phyloP scores from a whole-genome alignment of 225 moss, liverwort and hornwort species.

The Marchantia polymorpha region DNA sequence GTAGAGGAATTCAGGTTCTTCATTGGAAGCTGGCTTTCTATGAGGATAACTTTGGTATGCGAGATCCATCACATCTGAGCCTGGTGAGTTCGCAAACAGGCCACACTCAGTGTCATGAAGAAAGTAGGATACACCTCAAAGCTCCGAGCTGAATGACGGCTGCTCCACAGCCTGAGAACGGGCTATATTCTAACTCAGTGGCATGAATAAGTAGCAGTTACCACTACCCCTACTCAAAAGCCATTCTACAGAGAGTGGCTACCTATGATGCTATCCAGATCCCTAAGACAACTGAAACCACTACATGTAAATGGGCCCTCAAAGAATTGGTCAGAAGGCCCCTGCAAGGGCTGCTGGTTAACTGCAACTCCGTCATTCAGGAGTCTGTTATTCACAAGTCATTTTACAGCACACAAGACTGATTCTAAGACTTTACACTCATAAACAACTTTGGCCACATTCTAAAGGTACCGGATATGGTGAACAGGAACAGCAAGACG shows the following conservation, averaged over 20 bases:
- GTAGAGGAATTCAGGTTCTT: too few relatives aligned
- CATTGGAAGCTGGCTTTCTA: too few relatives aligned
- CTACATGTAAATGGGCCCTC: background rate
- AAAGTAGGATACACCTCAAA: background rate
- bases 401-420: constrained; percentile 5
- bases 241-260: background rate
- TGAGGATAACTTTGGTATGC: too few relatives aligned
- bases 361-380: constrained; percentile 6
- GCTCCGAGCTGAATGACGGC: background rate
- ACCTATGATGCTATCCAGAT: too few relatives aligned
- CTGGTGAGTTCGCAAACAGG: background rate
- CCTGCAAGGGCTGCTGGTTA: constrained; percentile 6
- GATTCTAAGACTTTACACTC: constrained; percentile 18
- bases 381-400: constrained; percentile 24
- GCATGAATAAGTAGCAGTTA: background rate
- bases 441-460: constrained; percentile 4
- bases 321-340: constrained; percentile 2
- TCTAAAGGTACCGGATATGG: background rate
- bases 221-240: too few relatives aligned
- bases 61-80: background rate
- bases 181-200: background rate
- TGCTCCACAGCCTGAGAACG: background rate
- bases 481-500: constrained; percentile 4
- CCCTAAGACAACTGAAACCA: background rate
- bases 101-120: background rate